Conservation (phyloP, 2,329 filamentous ascomycete species). For the Chaetomium sp. region DNA sequence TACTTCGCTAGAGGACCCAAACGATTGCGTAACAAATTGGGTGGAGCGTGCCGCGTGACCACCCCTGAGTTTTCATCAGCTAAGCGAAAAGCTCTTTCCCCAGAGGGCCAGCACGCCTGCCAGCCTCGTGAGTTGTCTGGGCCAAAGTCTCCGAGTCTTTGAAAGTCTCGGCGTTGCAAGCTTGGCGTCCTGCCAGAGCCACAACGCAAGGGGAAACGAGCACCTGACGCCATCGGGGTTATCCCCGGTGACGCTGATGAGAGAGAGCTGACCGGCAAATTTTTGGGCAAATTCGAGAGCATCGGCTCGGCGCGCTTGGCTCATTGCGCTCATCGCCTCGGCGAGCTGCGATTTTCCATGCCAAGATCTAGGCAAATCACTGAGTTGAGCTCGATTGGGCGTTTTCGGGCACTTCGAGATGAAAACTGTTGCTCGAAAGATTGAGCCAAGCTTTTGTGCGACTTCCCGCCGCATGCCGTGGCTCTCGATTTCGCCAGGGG, state of each 20-base stretch:
- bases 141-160: no score
- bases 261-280: background rate
- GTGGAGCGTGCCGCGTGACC: conserved; percentile 22
- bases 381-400: no score
- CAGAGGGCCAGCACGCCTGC: no score
- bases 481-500: no score
- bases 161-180: background rate
- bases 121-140: no score
- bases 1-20: conserved; percentile 15
- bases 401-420: no score
- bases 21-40: conserved; percentile 24
- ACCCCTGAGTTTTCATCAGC: conserved; percentile 24
- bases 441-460: no score
- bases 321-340: background rate
- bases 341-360: no score
- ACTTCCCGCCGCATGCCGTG: no score
- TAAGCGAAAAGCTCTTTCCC: conserved; percentile 17
- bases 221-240: background rate
- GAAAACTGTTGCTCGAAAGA: no score
- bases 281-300: background rate
- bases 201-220: background rate
- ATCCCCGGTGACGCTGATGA: background rate
- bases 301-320: background rate
- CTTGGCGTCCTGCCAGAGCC: conserved; percentile 20
- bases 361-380: no score